Percentiles rank a stretch among this genome's conserved stretches.
phyloP scores from a whole-genome alignment of 1,284 basidiomycete species.

The Lignosus rhinocerotis region DNA sequence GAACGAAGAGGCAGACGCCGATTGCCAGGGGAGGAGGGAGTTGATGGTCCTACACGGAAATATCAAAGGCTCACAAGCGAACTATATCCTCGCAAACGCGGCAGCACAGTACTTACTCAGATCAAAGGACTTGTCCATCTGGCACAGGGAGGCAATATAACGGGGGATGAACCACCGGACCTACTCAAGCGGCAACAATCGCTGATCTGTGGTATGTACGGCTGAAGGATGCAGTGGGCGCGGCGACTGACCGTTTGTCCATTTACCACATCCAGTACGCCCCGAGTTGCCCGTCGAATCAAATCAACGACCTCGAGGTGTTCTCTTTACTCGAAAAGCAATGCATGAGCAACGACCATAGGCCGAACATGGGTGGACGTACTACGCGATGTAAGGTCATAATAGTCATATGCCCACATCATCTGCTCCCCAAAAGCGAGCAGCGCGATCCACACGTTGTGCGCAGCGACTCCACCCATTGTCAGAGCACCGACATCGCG shows the following conservation, averaged over 20 bases:
- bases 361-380: background rate
- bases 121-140: background rate
- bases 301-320: background rate
- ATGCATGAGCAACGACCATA: background rate
- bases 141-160: background rate
- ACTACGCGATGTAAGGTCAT: background rate
- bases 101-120: background rate
- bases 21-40: background rate
- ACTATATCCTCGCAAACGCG: background rate
- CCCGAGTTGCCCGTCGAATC: background rate
- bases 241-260: background rate
- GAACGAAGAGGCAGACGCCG: background rate
- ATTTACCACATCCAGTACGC: background rate
- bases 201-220: background rate
- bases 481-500: background rate
- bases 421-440: background rate
- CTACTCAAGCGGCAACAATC: background rate
- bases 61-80: background rate
- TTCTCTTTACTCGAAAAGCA: background rate
- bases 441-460: slow-evolving; percentile 1
- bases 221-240: background rate
- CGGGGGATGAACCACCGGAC: background rate
- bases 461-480: background rate
- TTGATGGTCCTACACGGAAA: background rate
- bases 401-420: background rate